These are phyloP conservation scores for Diaporthe helianthi DNA, from an alignment of 2,329 filamentous ascomycete genomes.

Conservation along the genomic window DNA sequence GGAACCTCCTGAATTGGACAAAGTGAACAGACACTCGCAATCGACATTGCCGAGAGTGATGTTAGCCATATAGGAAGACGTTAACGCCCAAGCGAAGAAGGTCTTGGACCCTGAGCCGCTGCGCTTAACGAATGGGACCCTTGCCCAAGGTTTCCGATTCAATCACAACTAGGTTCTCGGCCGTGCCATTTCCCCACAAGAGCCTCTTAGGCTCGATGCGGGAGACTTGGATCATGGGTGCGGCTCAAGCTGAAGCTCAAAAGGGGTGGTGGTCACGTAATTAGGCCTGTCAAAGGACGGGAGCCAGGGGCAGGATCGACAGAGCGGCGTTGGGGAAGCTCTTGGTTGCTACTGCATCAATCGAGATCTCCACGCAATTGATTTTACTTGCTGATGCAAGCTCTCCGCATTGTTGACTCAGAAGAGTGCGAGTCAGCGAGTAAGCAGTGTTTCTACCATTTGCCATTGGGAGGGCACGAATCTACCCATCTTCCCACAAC, in stretches of 20 bases:
- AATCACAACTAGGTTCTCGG: conserved; percentile 13
- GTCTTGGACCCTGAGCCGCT: conserved; percentile 11
- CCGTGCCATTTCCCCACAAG: conserved; percentile 18
- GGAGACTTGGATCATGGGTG: conserved; percentile 18
- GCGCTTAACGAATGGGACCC: neutral
- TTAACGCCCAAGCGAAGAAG: neutral
- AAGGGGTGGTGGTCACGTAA: conserved; percentile 5
- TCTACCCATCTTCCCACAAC: neutral
- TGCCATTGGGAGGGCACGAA: neutral
- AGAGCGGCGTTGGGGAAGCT: neutral
- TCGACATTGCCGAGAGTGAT: neutral
- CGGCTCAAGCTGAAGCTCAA: conserved; percentile 5
- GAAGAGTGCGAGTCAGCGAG: neutral
- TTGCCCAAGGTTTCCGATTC: neutral
- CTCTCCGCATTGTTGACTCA: neutral
- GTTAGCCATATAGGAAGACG: neutral
- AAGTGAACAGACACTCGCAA: neutral
- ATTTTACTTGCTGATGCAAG: neutral
- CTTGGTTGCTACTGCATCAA: neutral
- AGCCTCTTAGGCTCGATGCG: conserved; percentile 10
- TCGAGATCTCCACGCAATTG: neutral
- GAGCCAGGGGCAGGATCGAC: conserved; percentile 16
- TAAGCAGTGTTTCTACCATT: neutral
- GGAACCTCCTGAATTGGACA: neutral
- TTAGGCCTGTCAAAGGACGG: conserved; percentile 12